A percentile compares a stretch with the other conserved stretches of the same genome.
Conservation (phyloP, 345 rosid genomes). For the Microthlaspi erraticum region DNA sequence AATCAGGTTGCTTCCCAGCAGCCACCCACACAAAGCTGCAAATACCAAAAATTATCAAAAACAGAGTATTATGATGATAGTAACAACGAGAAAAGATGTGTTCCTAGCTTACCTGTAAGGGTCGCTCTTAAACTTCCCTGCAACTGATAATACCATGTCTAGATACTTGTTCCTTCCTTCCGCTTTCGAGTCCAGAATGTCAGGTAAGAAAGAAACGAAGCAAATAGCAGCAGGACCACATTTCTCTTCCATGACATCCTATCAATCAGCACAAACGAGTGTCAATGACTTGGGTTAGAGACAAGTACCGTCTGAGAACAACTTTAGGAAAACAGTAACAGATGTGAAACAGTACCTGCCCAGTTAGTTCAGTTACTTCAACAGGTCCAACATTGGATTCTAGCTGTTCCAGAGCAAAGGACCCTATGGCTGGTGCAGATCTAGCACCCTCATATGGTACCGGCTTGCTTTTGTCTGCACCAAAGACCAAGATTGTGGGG, state of each 20-base stretch:
- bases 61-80: slow-evolving; percentile 9
- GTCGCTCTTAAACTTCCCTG: slow-evolving; percentile 84
- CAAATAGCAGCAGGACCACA: slow-evolving; percentile 95
- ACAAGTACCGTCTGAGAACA: slow-evolving; percentile 1
- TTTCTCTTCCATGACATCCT: slow-evolving; percentile 90
- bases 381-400: slow-evolving; percentile 82
- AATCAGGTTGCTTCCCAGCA: slow-evolving; percentile 89
- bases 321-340: not conserved
- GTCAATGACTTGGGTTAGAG: slow-evolving; percentile 17
- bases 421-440: slow-evolving; percentile 87
- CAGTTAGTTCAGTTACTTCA: slow-evolving; percentile 85
- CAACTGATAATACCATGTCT: slow-evolving; percentile 71
- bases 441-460: slow-evolving; percentile 86
- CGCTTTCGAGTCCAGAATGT: slow-evolving; percentile 94
- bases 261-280: not conserved
- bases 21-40: slow-evolving; percentile 95
- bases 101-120: slow-evolving; percentile 69
- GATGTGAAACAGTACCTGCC: slow-evolving; percentile 57
- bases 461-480: slow-evolving; percentile 85
- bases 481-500: slow-evolving; percentile 94
- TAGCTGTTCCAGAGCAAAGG: slow-evolving; percentile 84
- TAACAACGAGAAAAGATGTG: not conserved
- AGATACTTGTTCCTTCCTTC: slow-evolving; percentile 92
- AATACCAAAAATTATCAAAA: not conserved
- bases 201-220: slow-evolving; percentile 92